Evolutionary conservation across 768 basidiomycete species (phyloP), one percentile per base, ranked within the genome.

Genomic region (Tulasnella sp.): DNA sequence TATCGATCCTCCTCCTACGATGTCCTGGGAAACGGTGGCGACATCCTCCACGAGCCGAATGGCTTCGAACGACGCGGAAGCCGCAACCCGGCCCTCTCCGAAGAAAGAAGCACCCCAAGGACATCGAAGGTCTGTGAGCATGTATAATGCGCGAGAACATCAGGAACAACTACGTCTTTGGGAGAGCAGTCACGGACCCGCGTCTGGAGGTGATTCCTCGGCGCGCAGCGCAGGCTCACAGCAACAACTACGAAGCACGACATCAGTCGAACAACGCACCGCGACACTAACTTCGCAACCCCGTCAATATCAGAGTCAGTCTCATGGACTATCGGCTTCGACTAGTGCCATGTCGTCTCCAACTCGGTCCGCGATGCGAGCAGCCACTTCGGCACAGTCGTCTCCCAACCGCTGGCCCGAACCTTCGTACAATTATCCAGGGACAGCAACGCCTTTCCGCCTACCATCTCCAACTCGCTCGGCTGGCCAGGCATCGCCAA

Each of bases 1-100:
- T 18, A 87, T 98, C 81, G 94, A 97, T 84, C 94, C 94, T 31
- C 92, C 92, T 18, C 91, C 92, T 14, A 68, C 52, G 36, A 80
- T 80, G 24, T 27, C 38, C 18, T 34, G 62, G 10, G 62, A 34
- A 16, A 36, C 62, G 16, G 31, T 34, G 27, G 18, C 36, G 16
- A 34, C 31, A 48, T 74, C 31, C 6, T 42, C 73, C n/a, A 34
- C 38, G 31, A 48, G 19, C 42, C 73, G 38, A 27, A 74, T 48
- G 73, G 73, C n/a, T 4, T n/a, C 38, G 19, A 27, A 10, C 7
- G 34, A 10, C 14, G 27, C 62, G 34, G 1, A 31, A n/a, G 34
- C 58, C 5, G 36, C 42, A 36, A 62, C 76, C 7, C 8, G n/a
- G 8, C 34, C 34, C 24, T 39, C 76, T 19, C 46, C 39, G 21